Percentiles rank a stretch among this genome's conserved stretches.
Evolutionary conservation across 768 basidiomycete genomes (phyloP).

Genomic region (Serendipita sp.): DNA sequence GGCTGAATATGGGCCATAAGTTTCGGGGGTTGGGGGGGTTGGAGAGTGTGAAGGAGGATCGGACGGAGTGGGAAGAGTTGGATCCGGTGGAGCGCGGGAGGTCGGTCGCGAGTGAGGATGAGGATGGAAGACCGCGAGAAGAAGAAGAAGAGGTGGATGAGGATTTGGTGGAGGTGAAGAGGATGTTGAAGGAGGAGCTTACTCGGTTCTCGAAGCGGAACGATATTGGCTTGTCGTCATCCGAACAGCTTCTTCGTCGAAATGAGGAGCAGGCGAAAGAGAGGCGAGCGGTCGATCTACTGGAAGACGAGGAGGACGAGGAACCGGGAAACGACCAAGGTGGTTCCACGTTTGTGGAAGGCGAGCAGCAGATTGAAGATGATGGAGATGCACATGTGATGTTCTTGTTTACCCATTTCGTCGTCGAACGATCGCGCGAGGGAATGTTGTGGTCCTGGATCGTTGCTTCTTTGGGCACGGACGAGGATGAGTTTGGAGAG

Average conservation of each 20-base stretch:
- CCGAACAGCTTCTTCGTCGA: neutral
- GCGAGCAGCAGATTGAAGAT: neutral
- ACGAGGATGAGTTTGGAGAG: slow-evolving; percentile 10
- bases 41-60: neutral
- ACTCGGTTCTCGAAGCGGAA: neutral
- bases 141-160: neutral
- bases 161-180: neutral
- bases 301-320: neutral
- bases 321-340: neutral
- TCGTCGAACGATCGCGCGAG: slow-evolving; percentile 13
- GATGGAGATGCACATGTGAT: slow-evolving; percentile 9
- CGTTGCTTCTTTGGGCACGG: slow-evolving; percentile 12
- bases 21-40: neutral
- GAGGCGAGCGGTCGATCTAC: neutral
- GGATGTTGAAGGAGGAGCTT: neutral
- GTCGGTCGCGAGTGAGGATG: too few species aligned
- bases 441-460: slow-evolving; percentile 12
- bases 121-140: too few species aligned
- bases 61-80: neutral
- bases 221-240: neutral
- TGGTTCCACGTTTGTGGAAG: too few species aligned
- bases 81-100: neutral
- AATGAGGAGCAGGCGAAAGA: neutral
- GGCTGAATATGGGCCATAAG: slow-evolving; percentile 1
- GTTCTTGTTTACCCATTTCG: slow-evolving; percentile 11